Conservation (phyloP, 78 protist genomes). For the Mastigamoeba balamuthi region DNA sequence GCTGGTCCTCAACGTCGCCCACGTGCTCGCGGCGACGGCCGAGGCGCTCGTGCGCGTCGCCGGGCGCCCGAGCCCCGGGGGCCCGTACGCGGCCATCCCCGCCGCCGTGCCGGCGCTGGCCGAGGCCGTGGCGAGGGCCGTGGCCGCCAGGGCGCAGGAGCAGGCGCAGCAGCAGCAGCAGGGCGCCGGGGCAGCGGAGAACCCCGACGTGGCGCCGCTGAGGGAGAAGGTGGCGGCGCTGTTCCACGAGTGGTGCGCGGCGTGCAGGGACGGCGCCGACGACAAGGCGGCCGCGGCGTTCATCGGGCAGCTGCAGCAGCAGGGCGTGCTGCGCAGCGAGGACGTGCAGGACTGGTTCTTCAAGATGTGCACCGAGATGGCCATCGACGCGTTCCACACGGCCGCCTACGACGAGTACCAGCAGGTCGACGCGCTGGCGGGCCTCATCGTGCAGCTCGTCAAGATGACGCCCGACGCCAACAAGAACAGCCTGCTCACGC, state of each 20-base stretch:
- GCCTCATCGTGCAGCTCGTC: constrained; percentile 64
- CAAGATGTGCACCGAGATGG: background rate
- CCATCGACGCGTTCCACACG: background rate
- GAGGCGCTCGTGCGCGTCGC: no score
- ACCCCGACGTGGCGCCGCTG: background rate
- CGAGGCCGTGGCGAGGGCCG: no score
- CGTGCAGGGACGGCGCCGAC: background rate
- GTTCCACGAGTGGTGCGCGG: background rate
- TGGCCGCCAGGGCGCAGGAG: no score
- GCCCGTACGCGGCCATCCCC: no score
- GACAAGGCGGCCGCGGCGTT: background rate
- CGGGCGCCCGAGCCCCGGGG: no score
- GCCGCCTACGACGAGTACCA: background rate
- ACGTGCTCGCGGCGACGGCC: no score
- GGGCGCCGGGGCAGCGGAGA: no score
- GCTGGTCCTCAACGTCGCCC: no score
- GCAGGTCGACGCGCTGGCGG: constrained; percentile 54
- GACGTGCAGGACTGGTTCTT: constrained; percentile 23
- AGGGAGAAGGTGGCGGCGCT: background rate
- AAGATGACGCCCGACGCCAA: constrained; percentile 37
- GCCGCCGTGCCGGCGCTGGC: no score
- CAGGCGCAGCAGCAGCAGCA: no score
- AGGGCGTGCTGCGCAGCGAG: constrained; percentile 16
- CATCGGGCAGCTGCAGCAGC: constrained; percentile 13
- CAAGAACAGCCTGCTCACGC: constrained; percentile 18